Evolutionary conservation across 352 stramenopile genomes (phyloP).

Genomic region (Globisporangium megalacanthum): DNA sequence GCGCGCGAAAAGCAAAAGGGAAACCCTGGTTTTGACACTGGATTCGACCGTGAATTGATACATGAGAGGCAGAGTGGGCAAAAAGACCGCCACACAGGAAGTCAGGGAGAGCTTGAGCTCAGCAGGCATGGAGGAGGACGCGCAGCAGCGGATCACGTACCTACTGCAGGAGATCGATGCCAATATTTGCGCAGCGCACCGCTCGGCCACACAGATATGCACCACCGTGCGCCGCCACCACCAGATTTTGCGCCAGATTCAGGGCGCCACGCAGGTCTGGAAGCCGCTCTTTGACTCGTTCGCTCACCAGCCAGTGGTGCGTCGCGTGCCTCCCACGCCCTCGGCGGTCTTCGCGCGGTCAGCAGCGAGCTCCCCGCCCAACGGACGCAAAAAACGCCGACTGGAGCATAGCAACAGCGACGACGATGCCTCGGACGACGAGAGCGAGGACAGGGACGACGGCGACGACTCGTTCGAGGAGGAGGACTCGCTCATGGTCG

Average conservation of each 20-base stretch:
- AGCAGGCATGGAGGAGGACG: slow-evolving; percentile 52
- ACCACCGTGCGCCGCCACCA: slow-evolving; percentile 61
- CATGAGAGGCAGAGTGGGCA: no score
- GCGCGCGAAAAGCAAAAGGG: slow-evolving; percentile 14
- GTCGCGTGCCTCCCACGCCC: slow-evolving; percentile 33
- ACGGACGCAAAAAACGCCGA: not conserved
- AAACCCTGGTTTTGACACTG: slow-evolving; percentile 13
- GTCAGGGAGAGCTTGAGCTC: slow-evolving; percentile 7
- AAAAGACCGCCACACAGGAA: slow-evolving; percentile 2
- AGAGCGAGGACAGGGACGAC: slow-evolving; percentile 24
- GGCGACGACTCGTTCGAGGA: slow-evolving; percentile 20
- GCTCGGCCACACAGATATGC: slow-evolving; percentile 73
- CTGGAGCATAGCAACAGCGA: not conserved
- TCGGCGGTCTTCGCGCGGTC: slow-evolving; percentile 20
- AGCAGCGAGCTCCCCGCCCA: slow-evolving; percentile 18
- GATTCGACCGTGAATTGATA: slow-evolving; percentile 6
- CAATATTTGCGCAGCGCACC: slow-evolving; percentile 74
- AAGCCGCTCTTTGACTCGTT: slow-evolving; percentile 74
- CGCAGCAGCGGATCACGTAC: slow-evolving; percentile 79
- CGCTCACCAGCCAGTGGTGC: slow-evolving; percentile 36
- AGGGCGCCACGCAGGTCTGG: slow-evolving; percentile 71
- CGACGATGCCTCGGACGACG: slow-evolving; percentile 14
- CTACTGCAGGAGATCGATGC: slow-evolving; percentile 81
- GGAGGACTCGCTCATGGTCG: slow-evolving; percentile 36
- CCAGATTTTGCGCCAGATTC: slow-evolving; percentile 71